Percentiles rank a stretch among this genome's conserved stretches.
These are phyloP conservation scores for Fusarium keratoplasticum DNA, from an alignment of 2,329 filamentous ascomycete species.

Conservation along the genomic window DNA sequence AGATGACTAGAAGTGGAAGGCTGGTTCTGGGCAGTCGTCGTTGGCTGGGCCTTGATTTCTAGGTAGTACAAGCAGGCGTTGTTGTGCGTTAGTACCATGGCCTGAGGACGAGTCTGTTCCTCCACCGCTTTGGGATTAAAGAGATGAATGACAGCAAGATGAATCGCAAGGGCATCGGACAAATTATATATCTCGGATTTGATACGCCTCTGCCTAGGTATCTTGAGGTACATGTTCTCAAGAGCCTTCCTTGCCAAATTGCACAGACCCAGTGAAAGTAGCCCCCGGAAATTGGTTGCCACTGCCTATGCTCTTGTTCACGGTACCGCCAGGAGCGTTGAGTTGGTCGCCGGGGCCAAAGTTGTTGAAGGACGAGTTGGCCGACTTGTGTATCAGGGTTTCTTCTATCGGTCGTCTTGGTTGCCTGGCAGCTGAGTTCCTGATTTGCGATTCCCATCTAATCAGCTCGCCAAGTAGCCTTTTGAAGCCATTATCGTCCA, in stretches of 20 bases:
- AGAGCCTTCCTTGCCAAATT: background rate
- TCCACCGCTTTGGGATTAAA: background rate
- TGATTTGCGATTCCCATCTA: slow-evolving; percentile 1
- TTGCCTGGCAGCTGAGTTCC: background rate
- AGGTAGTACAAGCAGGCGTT: background rate
- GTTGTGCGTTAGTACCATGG: background rate
- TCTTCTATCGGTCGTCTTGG: background rate
- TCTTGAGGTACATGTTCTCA: background rate
- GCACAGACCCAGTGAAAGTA: background rate
- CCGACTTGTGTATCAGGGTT: background rate
- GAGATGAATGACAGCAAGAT: background rate
- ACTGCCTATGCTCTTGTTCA: background rate
- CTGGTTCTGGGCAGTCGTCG: background rate
- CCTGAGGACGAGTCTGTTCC: background rate
- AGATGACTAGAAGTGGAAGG: too few relatives aligned
- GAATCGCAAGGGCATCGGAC: too few relatives aligned
- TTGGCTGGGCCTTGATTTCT: background rate
- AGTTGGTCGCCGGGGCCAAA: background rate
- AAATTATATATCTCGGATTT: background rate
- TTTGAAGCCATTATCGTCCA: slow-evolving; percentile 45
- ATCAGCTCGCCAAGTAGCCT: slow-evolving; percentile 37
- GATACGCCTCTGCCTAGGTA: background rate
- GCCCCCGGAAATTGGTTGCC: background rate
- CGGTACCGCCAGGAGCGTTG: background rate
- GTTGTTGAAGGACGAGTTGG: background rate